Evolutionary conservation across 768 basidiomycete species (phyloP).

Genomic region (Antrodiella citrinella): DNA sequence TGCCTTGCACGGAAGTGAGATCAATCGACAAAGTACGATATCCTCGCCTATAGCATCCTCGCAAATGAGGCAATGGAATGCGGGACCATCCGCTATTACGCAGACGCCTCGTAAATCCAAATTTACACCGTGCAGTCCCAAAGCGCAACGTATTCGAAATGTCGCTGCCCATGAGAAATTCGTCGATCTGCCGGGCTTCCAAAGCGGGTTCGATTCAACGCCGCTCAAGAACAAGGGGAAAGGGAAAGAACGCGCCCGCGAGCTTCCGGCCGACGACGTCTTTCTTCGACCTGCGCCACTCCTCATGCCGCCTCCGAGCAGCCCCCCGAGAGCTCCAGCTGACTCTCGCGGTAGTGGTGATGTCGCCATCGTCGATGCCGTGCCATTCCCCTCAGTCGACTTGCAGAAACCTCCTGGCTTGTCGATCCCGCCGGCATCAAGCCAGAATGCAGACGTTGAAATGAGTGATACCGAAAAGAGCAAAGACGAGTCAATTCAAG

Average conservation of each 20-base stretch:
- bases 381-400: background rate
- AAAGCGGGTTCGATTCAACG: background rate
- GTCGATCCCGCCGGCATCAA: background rate
- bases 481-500: conserved; percentile 24
- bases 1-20: conserved; percentile 37
- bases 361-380: background rate
- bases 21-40: conserved; percentile 27
- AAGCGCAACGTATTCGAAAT: background rate
- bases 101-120: conserved; percentile 33
- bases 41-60: conserved; percentile 28
- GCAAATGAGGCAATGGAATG: conserved; percentile 4
- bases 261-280: conserved; percentile 6
- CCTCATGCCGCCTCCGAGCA: conserved; percentile 17
- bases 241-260: conserved; percentile 7
- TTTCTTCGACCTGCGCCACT: conserved; percentile 8
- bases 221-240: conserved; percentile 8
- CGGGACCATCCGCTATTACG: conserved; percentile 16
- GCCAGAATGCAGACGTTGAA: conserved; percentile 15
- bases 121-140: conserved; percentile 14
- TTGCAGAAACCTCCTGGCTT: conserved; percentile 1
- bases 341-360: too few species aligned
- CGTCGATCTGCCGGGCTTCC: conserved; percentile 1
- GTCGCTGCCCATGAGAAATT: background rate
- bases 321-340: conserved; percentile 1
- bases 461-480: conserved; percentile 16